These are phyloP conservation scores for Cryptosporidium xiaoi DNA, from an alignment of 169 alveolate species.

Conservation along the genomic window DNA sequence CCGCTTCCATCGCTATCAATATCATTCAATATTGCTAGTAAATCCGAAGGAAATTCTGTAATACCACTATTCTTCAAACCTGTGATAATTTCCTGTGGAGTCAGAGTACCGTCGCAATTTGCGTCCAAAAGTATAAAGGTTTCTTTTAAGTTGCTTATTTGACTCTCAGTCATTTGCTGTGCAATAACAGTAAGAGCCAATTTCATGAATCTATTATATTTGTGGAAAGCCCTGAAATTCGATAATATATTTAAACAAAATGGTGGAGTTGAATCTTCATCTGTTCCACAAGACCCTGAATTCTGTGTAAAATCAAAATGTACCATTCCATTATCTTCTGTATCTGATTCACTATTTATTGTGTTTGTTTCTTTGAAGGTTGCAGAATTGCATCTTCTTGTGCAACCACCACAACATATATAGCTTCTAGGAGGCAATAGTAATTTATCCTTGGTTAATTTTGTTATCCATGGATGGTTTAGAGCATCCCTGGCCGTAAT, in stretches of 20 bases:
- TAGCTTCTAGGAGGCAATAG: conserved; percentile 34
- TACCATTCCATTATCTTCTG: too few relatives aligned
- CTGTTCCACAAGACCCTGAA: neutral
- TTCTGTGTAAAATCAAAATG: neutral
- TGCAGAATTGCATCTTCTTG: conserved; percentile 32
- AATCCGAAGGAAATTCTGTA: conserved; percentile 79
- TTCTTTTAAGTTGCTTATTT: conserved; percentile 76
- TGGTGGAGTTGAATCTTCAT: conserved; percentile 10
- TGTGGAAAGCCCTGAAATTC: conserved; percentile 76
- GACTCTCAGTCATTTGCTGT: conserved; percentile 81
- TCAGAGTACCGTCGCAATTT: conserved; percentile 79
- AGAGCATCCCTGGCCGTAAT: conserved; percentile 76
- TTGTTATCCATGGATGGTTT: conserved; percentile 80
- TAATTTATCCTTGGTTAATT: conserved; percentile 26
- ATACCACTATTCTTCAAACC: conserved; percentile 80
- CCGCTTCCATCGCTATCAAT: conserved; percentile 91
- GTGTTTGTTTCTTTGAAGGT: neutral
- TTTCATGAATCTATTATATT: conserved; percentile 83
- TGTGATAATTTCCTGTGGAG: conserved; percentile 76
- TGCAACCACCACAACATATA: conserved; percentile 38
- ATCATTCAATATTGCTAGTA: conserved; percentile 82
- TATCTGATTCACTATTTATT: too few relatives aligned
- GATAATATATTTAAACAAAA: conserved; percentile 56
- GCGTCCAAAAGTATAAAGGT: conserved; percentile 78
- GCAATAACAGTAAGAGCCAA: conserved; percentile 83